Conservation (phyloP, 345 rosid genomes). For the Aquilaria sinensis region DNA sequence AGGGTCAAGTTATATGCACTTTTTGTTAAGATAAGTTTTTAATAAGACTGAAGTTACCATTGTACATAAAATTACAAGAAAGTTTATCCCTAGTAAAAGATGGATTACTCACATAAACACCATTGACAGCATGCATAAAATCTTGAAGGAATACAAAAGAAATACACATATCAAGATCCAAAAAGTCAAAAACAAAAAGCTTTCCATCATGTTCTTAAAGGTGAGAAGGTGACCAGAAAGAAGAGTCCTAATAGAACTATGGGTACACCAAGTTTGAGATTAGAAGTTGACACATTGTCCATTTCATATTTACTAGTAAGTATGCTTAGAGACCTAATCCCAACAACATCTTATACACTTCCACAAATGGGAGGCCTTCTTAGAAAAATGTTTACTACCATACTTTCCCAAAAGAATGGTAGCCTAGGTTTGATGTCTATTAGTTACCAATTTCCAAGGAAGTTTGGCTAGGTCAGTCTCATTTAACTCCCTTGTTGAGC, state of each 20-base stretch:
- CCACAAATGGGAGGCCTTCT: not conserved
- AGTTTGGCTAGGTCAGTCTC: not conserved
- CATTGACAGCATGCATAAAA: too few relatives aligned
- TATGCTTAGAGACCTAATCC: not conserved
- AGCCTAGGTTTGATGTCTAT: not conserved
- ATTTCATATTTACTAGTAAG: not conserved
- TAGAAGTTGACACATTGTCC: too few relatives aligned
- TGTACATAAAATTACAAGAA: too few relatives aligned
- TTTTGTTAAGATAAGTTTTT: too few relatives aligned
- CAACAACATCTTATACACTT: not conserved
- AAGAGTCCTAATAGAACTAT: not conserved
- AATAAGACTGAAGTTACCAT: too few relatives aligned
- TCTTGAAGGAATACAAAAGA: too few relatives aligned
- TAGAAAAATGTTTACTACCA: not conserved
- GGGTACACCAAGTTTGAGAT: not conserved
- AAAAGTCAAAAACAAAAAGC: not conserved
- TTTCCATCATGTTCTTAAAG: not conserved
- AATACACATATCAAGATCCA: too few relatives aligned
- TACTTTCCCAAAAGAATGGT: not conserved
- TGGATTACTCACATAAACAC: too few relatives aligned
- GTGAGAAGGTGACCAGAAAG: not conserved
- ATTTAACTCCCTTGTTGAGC: not conserved
- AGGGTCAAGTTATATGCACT: too few relatives aligned
- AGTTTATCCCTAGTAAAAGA: too few relatives aligned
- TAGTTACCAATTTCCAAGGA: not conserved